Conservation (phyloP, 768 basidiomycete species). For the Phlebiopsis gigantea region DNA sequence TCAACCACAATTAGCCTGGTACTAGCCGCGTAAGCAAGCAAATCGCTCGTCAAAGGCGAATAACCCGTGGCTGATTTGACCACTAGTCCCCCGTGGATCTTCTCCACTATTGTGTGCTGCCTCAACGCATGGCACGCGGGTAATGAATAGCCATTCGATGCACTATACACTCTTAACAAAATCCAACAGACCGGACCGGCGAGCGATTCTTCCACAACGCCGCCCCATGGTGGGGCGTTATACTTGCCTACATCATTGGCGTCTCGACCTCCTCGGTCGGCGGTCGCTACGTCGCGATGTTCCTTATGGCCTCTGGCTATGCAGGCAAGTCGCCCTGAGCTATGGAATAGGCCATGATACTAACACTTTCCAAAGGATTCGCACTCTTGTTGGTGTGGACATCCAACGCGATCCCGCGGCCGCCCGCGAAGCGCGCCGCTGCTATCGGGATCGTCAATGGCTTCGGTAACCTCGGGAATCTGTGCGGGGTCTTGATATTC, state of each 20-base stretch:
- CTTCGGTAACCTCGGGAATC: slow-evolving; percentile 48
- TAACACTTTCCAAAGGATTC: slow-evolving; percentile 29
- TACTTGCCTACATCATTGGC: slow-evolving; percentile 57
- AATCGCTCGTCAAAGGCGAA: no score
- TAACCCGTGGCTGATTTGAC: background rate
- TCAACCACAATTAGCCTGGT: slow-evolving; percentile 53
- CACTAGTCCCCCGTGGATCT: slow-evolving; percentile 58
- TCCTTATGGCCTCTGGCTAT: slow-evolving; percentile 58
- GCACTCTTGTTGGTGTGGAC: slow-evolving; percentile 55
- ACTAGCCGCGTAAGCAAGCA: slow-evolving; percentile 53
- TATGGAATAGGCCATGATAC: no score
- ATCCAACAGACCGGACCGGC: slow-evolving; percentile 44
- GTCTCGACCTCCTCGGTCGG: slow-evolving; percentile 46
- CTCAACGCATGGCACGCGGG: slow-evolving; percentile 55
- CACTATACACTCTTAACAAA: background rate
- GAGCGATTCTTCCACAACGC: slow-evolving; percentile 61
- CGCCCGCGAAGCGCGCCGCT: slow-evolving; percentile 50
- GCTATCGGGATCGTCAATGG: slow-evolving; percentile 64
- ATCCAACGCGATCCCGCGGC: slow-evolving; percentile 53
- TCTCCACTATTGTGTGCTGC: slow-evolving; percentile 43
- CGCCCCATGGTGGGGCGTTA: slow-evolving; percentile 54
- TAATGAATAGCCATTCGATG: background rate
- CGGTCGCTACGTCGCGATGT: slow-evolving; percentile 56
- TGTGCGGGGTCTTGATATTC: slow-evolving; percentile 35
- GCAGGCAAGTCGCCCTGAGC: slow-evolving; percentile 34